Conservation (phyloP, 2,329 filamentous ascomycete genomes). For the Atkinsonella texensis region DNA sequence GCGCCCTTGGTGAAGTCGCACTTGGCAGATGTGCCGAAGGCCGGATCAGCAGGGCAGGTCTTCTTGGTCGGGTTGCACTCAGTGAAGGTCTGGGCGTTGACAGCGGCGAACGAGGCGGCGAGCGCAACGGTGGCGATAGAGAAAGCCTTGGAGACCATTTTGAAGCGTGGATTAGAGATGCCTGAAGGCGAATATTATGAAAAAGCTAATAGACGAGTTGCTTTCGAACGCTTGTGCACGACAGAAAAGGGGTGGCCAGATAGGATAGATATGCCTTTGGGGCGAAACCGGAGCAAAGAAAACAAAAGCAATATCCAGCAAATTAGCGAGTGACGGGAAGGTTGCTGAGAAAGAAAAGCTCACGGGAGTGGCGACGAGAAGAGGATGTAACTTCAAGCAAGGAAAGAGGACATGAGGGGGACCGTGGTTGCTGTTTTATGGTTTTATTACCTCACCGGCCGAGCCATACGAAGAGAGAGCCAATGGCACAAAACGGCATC, state of each 20-base stretch:
- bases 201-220: not conserved
- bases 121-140: slow-evolving; percentile 34
- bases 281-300: not conserved
- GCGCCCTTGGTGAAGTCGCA: slow-evolving; percentile 70
- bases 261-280: not conserved
- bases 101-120: slow-evolving; percentile 32
- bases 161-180: slow-evolving; percentile 2
- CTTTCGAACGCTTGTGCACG: not conserved
- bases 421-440: not conserved
- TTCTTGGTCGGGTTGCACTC: slow-evolving; percentile 42
- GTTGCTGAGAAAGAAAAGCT: not conserved
- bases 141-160: slow-evolving; percentile 33
- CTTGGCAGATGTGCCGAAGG: slow-evolving; percentile 47
- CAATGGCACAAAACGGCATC: not conserved
- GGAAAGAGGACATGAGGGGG: not conserved
- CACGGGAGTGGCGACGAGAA: not conserved
- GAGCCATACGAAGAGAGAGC: not conserved
- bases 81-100: slow-evolving; percentile 44
- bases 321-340: slow-evolving; percentile 3
- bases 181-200: not conserved
- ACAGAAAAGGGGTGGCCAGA: not conserved
- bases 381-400: not conserved
- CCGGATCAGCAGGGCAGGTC: slow-evolving; percentile 61
- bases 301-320: not conserved
- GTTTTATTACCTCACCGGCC: slow-evolving; percentile 3